Base-by-base conservation (phyloP, 2,329 filamentous ascomycete genomes). In the Cladosporium cucumerinum region DNA sequence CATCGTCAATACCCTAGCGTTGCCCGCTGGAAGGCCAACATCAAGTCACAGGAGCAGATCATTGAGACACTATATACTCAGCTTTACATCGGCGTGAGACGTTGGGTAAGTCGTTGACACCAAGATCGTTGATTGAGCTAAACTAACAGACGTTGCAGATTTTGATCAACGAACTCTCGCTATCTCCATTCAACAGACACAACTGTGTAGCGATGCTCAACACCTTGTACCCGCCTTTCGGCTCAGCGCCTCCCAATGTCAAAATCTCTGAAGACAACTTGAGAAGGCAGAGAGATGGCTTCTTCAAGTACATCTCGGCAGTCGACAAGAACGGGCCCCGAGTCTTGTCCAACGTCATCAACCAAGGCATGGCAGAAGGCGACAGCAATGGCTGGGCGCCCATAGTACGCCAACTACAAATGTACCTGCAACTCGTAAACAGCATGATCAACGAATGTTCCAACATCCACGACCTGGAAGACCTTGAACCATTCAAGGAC, bases 201-300 rank as follows among this genome's bases (percentile, higher is more conserved):
- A 89, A 88, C 73, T 88, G 87, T 72, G 81, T 88, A 68, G 87
- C 86, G 61, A 87, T 89, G 82, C 82, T 89, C 59, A 89, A 89
- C 76, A 89, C 87, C 11, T 79, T 89, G 32, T 86, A 88, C 68
- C 87, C 87, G 8, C 86, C 87, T 2, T 66, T 68, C 14, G 79
- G 83, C 49, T 78, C 80, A 51, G 74, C 76, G 18, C 78, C 79
- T 51, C 84, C 83, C 5, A 85, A 84, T 11, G 76, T 80, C 30
- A 81, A 84, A 60, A 74, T 88, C 65, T 85, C 82, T 10, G 74
- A 78, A 3, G 74, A 81, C 28, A 79, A 83, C 7, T 78, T 89
- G 63, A 81, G 81, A 65, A 77, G 79, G 14, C 86, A 89, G 70
- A 84, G 87, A n/a, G 81, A 85, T 34, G 80, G 79, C 7, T 88